Conservation (phyloP, 495 filamentous ascomycete genomes). For the Tuber magnatum region DNA sequence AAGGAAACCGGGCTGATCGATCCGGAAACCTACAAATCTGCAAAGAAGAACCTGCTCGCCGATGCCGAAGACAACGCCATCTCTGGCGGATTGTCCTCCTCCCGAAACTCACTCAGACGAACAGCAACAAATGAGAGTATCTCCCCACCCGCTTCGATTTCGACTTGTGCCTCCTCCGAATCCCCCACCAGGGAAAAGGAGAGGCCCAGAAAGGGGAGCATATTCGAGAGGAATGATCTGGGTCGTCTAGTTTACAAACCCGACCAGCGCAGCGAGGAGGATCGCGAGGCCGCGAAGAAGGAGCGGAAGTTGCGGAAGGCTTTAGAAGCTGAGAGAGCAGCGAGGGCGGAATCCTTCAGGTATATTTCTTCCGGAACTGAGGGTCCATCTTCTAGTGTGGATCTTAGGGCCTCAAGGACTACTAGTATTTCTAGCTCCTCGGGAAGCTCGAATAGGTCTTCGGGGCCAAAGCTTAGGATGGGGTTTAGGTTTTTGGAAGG, state of each 20-base stretch:
- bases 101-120: not conserved
- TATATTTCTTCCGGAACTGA: not conserved
- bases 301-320: constrained; percentile 21
- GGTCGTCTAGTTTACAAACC: constrained; percentile 29
- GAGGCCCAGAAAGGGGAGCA: constrained; percentile 29
- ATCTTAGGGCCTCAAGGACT: not conserved
- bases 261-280: constrained; percentile 20
- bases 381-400: not conserved
- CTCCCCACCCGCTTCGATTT: constrained; percentile 9
- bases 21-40: constrained; percentile 18
- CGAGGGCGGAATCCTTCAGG: not conserved
- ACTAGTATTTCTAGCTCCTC: not conserved
- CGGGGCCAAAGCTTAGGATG: not conserved
- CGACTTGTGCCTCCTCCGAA: constrained; percentile 5
- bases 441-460: not conserved
- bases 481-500: constrained; percentile 3
- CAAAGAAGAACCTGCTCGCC: constrained; percentile 24
- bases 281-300: constrained; percentile 12
- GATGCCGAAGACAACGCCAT: not conserved
- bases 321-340: constrained; percentile 15
- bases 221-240: constrained; percentile 35
- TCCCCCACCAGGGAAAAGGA: not conserved
- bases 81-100: not conserved
- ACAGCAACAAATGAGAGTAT: not conserved
- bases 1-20: constrained; percentile 27